Evolutionary conservation across 2,329 filamentous ascomycete genomes (phyloP).

Genomic region (Whalleya microplaca): DNA sequence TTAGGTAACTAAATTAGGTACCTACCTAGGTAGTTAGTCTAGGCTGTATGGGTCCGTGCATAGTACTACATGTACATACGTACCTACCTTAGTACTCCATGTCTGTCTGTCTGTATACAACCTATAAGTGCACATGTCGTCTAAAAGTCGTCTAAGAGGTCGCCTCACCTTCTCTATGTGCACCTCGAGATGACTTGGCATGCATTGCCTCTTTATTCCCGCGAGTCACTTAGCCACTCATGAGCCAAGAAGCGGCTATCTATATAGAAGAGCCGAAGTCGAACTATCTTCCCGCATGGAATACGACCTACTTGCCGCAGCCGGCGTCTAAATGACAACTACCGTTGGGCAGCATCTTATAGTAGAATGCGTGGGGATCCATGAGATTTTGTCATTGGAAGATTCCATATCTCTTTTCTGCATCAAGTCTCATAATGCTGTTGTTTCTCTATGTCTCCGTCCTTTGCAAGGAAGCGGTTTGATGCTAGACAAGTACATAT

Average conservation of each 20-base stretch:
- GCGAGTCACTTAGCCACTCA: constrained; percentile 28
- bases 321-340: constrained; percentile 27
- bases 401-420: constrained; percentile 10
- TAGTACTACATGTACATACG: no score
- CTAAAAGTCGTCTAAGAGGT: constrained; percentile 24
- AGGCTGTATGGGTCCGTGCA: not conserved
- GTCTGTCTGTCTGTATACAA: no score
- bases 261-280: constrained; percentile 17
- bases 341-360: constrained; percentile 28
- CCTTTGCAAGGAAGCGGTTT: constrained; percentile 18
- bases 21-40: not conserved
- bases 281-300: constrained; percentile 29
- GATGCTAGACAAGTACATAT: not conserved
- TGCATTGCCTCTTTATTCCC: constrained; percentile 29
- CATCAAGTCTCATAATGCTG: constrained; percentile 15
- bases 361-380: constrained; percentile 4
- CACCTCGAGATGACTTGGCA: constrained; percentile 34
- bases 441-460: constrained; percentile 14
- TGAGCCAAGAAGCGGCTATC: constrained; percentile 26
- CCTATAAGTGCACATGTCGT: not conserved
- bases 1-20: no score
- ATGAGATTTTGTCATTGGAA: constrained; percentile 10
- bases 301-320: constrained; percentile 23
- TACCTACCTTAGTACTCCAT: no score
- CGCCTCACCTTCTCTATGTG: constrained; percentile 27